Evolutionary conservation across 768 basidiomycete genomes (phyloP), one percentile per base, ranked within the genome.

Genomic region (Podaxis carcinomalis): DNA sequence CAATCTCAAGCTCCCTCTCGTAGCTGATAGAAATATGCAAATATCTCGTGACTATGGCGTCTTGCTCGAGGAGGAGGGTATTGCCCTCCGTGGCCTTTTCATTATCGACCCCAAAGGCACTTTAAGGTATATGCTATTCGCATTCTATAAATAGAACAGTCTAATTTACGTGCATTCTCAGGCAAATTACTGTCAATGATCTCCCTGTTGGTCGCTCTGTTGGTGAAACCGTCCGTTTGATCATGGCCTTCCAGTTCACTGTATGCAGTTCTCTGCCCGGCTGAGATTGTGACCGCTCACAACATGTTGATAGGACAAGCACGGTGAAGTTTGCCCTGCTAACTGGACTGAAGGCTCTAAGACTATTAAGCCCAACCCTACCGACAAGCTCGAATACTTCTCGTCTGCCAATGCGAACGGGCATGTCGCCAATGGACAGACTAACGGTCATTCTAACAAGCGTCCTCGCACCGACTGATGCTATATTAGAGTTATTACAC

Each of bases 121-220:
- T 57, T 72, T 93, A 36, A 81, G 92, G 85, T 85, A 56, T 28
- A 32, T 55, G 2, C 51, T 49, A 32, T 36, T 49, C 4, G 5
- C 28, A 21, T 21, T 13, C 27, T 16, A 56, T 59, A 46, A 55
- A 56, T 54, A 51, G 64, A 53, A 46, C 28, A 51, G 23, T 19
- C 13, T 58, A 61, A 44, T 19, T 25, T 32, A 32, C 21, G 32
- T 37, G 19, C 51, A n/a, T 35, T 16, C 60, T 27, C 46, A 90
- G 89, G 63, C 89, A 92, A 79, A 88, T 91, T 66, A 93, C 92
- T 57, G 79, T 96, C 63, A 96, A 96, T 70, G 95, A 97, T 73
- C 83, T 95, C 42, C 92, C 94, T 13, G 93, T 96, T 52, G 95
- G 95, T n/a, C 90, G 95, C 56, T 94, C 92, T 2, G 94, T 96